Conservation (phyloP, 495 filamentous ascomycete species). For the Daldinia caldariorum region DNA sequence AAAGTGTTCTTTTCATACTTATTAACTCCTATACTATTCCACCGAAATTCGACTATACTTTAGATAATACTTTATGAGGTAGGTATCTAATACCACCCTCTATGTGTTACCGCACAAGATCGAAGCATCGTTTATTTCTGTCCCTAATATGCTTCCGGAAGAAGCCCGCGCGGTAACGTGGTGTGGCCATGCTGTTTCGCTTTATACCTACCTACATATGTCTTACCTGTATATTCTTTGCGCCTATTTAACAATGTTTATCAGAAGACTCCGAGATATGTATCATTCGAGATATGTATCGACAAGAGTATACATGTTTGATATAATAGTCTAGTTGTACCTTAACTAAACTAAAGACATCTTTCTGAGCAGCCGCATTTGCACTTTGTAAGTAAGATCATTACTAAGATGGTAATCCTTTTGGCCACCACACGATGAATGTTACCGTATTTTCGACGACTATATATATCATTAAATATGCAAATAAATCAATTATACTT, state of each 20-base stretch:
- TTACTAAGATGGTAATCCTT: neutral
- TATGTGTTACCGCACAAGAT: conserved; percentile 28
- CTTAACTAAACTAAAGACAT: too few relatives aligned
- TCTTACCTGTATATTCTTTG: conserved; percentile 35
- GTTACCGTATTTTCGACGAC: neutral
- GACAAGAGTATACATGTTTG: too few relatives aligned
- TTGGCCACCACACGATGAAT: neutral
- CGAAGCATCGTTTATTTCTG: conserved; percentile 10
- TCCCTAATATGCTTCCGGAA: conserved; percentile 17
- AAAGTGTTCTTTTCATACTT: neutral
- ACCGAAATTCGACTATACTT: neutral
- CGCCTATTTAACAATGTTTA: too few relatives aligned
- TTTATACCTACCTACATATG: conserved; percentile 23
- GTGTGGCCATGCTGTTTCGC: conserved; percentile 30
- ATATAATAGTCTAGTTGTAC: too few relatives aligned
- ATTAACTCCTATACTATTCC: neutral
- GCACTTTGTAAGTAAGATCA: neutral
- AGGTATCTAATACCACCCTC: neutral
- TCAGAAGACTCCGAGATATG: too few relatives aligned
- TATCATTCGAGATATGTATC: too few relatives aligned
- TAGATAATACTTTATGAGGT: neutral
- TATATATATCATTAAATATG: neutral
- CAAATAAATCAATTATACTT: neutral
- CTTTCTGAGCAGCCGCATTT: neutral
- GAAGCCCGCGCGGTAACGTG: conserved; percentile 10